phyloP scores from a whole-genome alignment of 306 rosid genomes.

The Corylus heterophylla region DNA sequence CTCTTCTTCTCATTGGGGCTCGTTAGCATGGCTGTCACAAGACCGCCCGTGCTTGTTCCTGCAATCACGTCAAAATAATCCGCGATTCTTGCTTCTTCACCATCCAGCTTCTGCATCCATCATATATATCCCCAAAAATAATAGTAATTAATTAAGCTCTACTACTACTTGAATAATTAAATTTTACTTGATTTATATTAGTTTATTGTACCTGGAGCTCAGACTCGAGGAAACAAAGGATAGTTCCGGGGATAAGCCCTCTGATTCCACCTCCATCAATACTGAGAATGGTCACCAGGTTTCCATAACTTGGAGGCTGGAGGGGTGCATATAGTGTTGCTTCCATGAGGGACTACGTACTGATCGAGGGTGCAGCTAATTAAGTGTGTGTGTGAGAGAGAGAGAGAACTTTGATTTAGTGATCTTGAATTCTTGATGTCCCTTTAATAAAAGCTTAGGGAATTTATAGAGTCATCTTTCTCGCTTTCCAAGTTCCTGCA shows the following conservation, averaged over 20 bases:
- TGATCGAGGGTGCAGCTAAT: too few species aligned
- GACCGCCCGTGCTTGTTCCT: background rate
- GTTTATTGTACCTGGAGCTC: background rate
- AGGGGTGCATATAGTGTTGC: background rate
- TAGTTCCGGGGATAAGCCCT: slow-evolving; percentile 10
- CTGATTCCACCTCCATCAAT: slow-evolving; percentile 13
- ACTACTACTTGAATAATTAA: too few species aligned
- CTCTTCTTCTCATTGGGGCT: background rate
- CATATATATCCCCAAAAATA: background rate
- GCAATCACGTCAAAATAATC: background rate
- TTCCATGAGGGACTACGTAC: background rate
- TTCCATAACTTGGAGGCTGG: background rate
- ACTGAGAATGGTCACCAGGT: background rate
- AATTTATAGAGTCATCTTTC: too few species aligned
- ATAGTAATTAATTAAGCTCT: background rate
- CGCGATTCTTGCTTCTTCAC: slow-evolving; percentile 8
- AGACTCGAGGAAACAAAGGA: slow-evolving; percentile 2
- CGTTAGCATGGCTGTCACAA: background rate
- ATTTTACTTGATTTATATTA: too few species aligned
- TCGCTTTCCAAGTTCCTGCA: too few species aligned
- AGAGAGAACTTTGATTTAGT: too few species aligned
- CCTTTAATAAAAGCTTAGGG: too few species aligned
- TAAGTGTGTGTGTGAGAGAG: too few species aligned
- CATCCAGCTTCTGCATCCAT: slow-evolving; percentile 9
- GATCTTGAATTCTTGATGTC: too few species aligned